Percentiles rank a stretch among this genome's conserved stretches.
These are phyloP conservation scores for Metarhizium album DNA, from an alignment of 2,329 filamentous ascomycete genomes.

Conservation along the genomic window DNA sequence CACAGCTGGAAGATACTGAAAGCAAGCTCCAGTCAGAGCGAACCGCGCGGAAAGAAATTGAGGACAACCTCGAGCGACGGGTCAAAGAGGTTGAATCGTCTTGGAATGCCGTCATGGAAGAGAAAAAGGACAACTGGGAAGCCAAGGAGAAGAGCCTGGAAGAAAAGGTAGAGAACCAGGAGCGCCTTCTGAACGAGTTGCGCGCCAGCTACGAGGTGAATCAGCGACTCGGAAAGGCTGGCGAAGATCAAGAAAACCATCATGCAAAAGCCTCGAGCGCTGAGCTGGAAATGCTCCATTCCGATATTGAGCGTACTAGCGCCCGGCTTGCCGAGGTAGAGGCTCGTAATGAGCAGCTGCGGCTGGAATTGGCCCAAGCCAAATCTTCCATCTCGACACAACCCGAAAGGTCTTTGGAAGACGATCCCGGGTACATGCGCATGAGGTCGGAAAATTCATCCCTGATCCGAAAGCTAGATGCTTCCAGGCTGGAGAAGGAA, in stretches of 20 bases:
- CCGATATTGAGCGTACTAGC: constrained; percentile 84
- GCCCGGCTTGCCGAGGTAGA: constrained; percentile 81
- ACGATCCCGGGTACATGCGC: constrained; percentile 81
- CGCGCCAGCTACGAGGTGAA: constrained; percentile 97
- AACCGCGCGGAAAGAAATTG: constrained; percentile 59
- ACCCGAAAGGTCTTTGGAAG: constrained; percentile 57
- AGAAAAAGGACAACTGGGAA: constrained; percentile 95
- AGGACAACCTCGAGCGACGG: constrained; percentile 64
- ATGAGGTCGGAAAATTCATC: constrained; percentile 90
- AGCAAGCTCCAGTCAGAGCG: constrained; percentile 69
- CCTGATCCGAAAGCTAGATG: constrained; percentile 78
- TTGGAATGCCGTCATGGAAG: constrained; percentile 80
- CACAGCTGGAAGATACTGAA: constrained; percentile 76
- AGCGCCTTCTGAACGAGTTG: constrained; percentile 82
- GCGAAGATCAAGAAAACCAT: constrained; percentile 46
- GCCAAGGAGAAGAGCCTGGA: constrained; percentile 84
- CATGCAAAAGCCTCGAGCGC: constrained; percentile 66
- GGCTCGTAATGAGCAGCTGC: constrained; percentile 85
- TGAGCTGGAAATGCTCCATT: constrained; percentile 86
- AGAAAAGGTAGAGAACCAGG: constrained; percentile 90
- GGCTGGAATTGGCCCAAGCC: constrained; percentile 80
- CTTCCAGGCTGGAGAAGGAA: constrained; percentile 73
- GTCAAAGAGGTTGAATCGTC: constrained; percentile 85
- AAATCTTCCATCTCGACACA: constrained; percentile 57
- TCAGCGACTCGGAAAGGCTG: constrained; percentile 70